Evolutionary conservation across 2,329 filamentous ascomycete genomes (phyloP), one percentile per base, ranked within the genome.

Genomic region (Myriosclerotinia curreyana): DNA sequence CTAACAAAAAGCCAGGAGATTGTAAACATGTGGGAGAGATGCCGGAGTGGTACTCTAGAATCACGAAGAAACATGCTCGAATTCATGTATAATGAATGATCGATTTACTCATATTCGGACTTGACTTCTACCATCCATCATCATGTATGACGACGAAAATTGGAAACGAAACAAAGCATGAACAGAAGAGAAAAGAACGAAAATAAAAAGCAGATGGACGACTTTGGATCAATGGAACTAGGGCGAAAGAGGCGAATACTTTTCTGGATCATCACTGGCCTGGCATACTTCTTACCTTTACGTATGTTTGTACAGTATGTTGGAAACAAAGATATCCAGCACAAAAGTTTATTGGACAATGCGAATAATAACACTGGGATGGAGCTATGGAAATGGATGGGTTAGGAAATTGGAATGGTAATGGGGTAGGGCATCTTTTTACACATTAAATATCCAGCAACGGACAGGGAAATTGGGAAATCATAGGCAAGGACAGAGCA

Each of bases 361-460:
- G 28, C 40, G 46, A 34, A 58, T 28, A 48, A 48, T 15, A 46
- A 58, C 17, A 48, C 42, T 22, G 28, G 42, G 7, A 58, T 58
- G 54, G 54, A 58, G 42, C 54, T 46, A 46, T n/a, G 54, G 54
- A 22, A 46, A 25, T 58, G 54, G 28, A 58, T 46, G 54, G 54
- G 5, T 34, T 48, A 46, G 28, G 54, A 14, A 34, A 62, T 46
- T 1, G 59, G 38, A 49, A 9, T 55, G 49, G 51, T 31, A 31
- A 55, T 31, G 60, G 52, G 22, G 60, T 53, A 56, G 60, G 50
- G 36, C 42, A 25, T 56, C 38, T 62, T 56, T 52, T 54, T 49
- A 62, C 36, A 62, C 42, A 53, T 46, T 44, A 62, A 17, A 62
- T 55, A 56, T 62, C 60, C 60, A 44, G 60, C 50, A 62, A 62